Evolutionary conservation across 208 protist species (phyloP).

Genomic region (Trypanosomatidae sp.): DNA sequence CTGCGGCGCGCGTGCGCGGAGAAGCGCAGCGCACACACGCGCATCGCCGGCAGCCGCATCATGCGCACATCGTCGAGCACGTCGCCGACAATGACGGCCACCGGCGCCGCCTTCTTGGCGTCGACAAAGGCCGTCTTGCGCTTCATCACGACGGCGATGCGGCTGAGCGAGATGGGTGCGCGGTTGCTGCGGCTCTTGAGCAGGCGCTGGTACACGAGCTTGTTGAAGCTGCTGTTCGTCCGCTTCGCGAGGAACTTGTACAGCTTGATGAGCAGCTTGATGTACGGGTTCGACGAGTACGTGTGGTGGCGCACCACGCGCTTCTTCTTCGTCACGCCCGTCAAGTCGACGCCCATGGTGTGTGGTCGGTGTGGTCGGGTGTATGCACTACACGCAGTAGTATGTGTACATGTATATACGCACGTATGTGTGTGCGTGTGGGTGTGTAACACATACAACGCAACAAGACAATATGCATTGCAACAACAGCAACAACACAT

Average conservation of each 20-base stretch:
- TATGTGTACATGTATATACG: too few relatives aligned
- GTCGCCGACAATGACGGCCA: constrained; percentile 97
- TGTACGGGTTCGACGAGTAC: constrained; percentile 95
- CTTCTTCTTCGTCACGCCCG: constrained; percentile 84
- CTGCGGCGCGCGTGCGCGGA: constrained; percentile 96
- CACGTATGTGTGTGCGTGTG: too few relatives aligned
- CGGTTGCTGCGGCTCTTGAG: constrained; percentile 95
- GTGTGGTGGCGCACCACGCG: constrained; percentile 89
- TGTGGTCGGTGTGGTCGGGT: too few relatives aligned
- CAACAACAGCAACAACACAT: too few relatives aligned
- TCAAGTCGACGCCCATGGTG: constrained; percentile 86
- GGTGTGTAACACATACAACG: too few relatives aligned
- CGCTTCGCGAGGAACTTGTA: constrained; percentile 98
- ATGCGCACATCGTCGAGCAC: constrained; percentile 99
- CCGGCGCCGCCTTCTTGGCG: constrained; percentile 82
- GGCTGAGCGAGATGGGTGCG: constrained; percentile 93
- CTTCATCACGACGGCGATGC: constrained; percentile 91
- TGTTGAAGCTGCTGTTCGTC: constrained; percentile 98
- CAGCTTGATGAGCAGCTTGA: constrained; percentile 98
- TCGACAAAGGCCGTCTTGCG: constrained; percentile 67
- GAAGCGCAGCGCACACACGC: constrained; percentile 97
- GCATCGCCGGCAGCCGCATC: constrained; percentile 90
- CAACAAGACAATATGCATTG: too few relatives aligned
- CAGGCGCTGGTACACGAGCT: constrained; percentile 93
- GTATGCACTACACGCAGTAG: too few relatives aligned